These are phyloP conservation scores for Ogataea wickerhamii DNA, from an alignment of 805 yeast genomes.

Conservation along the genomic window DNA sequence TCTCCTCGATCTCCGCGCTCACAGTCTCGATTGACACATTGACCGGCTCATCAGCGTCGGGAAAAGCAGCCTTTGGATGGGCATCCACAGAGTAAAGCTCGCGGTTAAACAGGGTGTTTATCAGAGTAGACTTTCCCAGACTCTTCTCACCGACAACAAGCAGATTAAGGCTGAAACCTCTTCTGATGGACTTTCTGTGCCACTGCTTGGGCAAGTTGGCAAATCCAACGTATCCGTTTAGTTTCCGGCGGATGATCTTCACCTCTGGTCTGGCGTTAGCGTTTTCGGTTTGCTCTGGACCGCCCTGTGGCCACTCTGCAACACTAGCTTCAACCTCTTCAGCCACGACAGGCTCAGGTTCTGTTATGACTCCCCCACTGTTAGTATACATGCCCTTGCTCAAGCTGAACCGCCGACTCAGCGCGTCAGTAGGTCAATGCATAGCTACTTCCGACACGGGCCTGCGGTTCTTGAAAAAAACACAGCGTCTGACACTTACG, in stretches of 20 bases:
- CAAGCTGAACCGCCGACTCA: neutral
- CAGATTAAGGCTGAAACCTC: slow-evolving; percentile 85
- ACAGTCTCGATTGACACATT: slow-evolving; percentile 57
- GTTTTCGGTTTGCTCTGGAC: slow-evolving; percentile 6
- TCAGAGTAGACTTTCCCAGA: slow-evolving; percentile 86
- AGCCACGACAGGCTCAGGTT: neutral
- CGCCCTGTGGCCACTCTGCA: slow-evolving; percentile 6
- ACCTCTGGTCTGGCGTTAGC: slow-evolving; percentile 32
- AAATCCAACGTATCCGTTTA: slow-evolving; percentile 92
- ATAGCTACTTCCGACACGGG: no score
- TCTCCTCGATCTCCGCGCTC: slow-evolving; percentile 80
- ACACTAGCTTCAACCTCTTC: slow-evolving; percentile 7
- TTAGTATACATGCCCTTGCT: no score
- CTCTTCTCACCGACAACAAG: slow-evolving; percentile 92
- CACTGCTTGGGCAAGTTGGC: slow-evolving; percentile 98
- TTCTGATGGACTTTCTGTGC: slow-evolving; percentile 89
- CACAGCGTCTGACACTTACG: neutral
- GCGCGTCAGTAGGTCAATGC: no score
- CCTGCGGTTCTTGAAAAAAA: no score
- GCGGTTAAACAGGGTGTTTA: slow-evolving; percentile 82
- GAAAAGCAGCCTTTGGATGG: slow-evolving; percentile 28
- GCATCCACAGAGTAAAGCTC: slow-evolving; percentile 44
- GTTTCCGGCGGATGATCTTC: slow-evolving; percentile 73
- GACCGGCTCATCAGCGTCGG: slow-evolving; percentile 41
- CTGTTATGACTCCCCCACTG: no score